A percentile compares a stretch with the other conserved stretches of the same genome.
These are phyloP conservation scores for Cupressus sempervirens DNA, from an alignment of 75 land plant genomes.

Conservation along the genomic window DNA sequence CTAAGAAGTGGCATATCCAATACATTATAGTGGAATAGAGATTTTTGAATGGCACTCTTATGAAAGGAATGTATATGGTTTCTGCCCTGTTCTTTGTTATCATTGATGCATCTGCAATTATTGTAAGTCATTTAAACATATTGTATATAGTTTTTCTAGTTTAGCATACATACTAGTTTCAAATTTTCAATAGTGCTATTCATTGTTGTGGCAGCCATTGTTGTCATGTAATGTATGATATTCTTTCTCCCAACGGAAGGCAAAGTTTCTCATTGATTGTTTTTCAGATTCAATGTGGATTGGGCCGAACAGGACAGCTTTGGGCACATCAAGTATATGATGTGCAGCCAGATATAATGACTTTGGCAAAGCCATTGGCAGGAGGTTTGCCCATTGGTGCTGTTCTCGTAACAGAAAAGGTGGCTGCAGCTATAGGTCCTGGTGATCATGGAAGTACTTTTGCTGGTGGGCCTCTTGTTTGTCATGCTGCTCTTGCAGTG, in stretches of 20 bases:
- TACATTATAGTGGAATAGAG: neutral
- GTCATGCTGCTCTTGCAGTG: slow-evolving; percentile 72
- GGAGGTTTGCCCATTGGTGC: slow-evolving; percentile 95
- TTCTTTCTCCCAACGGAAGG: neutral
- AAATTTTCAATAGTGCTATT: neutral
- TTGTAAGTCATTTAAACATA: neutral
- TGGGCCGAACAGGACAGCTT: slow-evolving; percentile 78
- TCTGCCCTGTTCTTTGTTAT: neutral
- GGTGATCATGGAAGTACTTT: slow-evolving; percentile 97
- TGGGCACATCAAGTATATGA: slow-evolving; percentile 89
- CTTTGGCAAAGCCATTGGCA: slow-evolving; percentile 91
- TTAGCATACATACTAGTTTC: neutral
- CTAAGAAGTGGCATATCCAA: neutral
- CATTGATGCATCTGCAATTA: neutral
- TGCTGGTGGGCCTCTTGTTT: slow-evolving; percentile 86
- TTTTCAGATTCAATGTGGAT: slow-evolving; percentile 87
- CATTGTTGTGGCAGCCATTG: neutral
- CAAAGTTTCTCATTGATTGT: neutral
- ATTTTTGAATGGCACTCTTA: neutral
- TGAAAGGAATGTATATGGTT: neutral
- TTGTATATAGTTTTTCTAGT: neutral
- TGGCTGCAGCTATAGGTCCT: slow-evolving; percentile 53
- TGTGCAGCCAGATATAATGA: slow-evolving; percentile 89
- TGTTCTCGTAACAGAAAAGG: slow-evolving; percentile 64
- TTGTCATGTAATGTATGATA: neutral